Conservation (phyloP, 768 basidiomycete species). For the Dioszegia crocea region DNA sequence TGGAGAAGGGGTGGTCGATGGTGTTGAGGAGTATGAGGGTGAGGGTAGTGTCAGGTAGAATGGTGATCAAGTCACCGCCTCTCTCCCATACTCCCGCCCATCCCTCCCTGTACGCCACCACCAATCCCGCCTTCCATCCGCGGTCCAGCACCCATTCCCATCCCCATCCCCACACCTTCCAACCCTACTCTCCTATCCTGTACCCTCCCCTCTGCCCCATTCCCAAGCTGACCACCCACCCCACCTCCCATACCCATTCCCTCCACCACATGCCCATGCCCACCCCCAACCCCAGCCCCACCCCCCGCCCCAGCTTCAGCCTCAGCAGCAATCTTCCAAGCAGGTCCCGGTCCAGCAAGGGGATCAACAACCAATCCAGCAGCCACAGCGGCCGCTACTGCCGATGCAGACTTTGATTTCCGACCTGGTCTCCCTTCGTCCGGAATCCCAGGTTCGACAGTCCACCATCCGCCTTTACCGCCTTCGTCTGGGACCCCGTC, state of each 20-base stretch:
- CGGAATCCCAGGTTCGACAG: constrained; percentile 39
- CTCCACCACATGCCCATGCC: too few relatives aligned
- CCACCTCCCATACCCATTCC: too few relatives aligned
- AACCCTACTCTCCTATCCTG: neutral
- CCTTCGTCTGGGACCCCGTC: constrained; percentile 43
- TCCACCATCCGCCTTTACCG: constrained; percentile 51
- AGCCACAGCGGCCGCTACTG: neutral
- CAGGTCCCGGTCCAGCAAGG: neutral
- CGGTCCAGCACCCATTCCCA: neutral
- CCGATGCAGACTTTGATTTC: constrained; percentile 25
- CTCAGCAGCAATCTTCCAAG: neutral
- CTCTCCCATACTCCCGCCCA: too few relatives aligned
- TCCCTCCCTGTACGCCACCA: too few relatives aligned
- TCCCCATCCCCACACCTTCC: neutral
- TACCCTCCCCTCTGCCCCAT: too few relatives aligned
- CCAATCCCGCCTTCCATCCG: neutral
- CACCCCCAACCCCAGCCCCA: too few relatives aligned
- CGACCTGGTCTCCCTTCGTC: constrained; percentile 42
- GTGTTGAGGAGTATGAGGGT: too few relatives aligned
- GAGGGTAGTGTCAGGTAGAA: too few relatives aligned
- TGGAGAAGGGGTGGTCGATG: too few relatives aligned
- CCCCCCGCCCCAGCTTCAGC: neutral
- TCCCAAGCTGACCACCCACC: too few relatives aligned
- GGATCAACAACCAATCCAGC: neutral
- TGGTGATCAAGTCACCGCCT: too few relatives aligned